Conservation (phyloP, 2,329 filamentous ascomycete species). For the Pseudovirgaria hyperparasitica region DNA sequence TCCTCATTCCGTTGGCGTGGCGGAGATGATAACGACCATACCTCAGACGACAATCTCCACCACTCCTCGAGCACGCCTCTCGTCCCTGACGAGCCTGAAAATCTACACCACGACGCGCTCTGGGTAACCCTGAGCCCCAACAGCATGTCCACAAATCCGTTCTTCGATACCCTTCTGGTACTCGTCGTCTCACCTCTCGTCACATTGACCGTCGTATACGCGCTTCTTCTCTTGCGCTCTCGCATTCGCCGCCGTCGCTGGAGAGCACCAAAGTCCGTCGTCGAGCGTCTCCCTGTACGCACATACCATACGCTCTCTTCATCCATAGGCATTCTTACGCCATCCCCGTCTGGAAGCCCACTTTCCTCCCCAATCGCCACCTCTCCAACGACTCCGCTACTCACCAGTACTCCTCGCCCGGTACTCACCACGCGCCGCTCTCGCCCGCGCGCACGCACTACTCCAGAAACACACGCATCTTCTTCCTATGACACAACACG, state of each 20-base stretch:
- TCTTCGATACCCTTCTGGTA: constrained; percentile 93
- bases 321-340: too few relatives aligned
- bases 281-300: constrained; percentile 85
- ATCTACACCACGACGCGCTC: constrained; percentile 64
- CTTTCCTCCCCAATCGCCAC: constrained; percentile 47
- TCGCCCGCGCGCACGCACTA: constrained; percentile 52
- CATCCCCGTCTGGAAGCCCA: constrained; percentile 44
- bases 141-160: constrained; percentile 74
- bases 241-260: constrained; percentile 81
- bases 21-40: constrained; percentile 10
- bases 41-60: constrained; percentile 10
- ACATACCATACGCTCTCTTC: constrained; percentile 79
- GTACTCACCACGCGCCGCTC: constrained; percentile 26
- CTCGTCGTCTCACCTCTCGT: constrained; percentile 90
- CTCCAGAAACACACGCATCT: constrained; percentile 42
- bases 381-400: constrained; percentile 67
- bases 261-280: constrained; percentile 94
- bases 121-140: constrained; percentile 96
- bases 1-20: constrained; percentile 11
- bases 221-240: constrained; percentile 72
- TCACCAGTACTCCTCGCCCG: constrained; percentile 37
- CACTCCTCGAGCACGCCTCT: constrained; percentile 4
- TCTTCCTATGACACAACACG: constrained; percentile 12
- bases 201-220: constrained; percentile 86
- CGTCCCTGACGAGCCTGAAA: constrained; percentile 15